Evolutionary conservation across 805 yeast genomes (phyloP), one percentile per base, ranked within the genome.

Genomic region (Yamadazyma tumulicola): DNA sequence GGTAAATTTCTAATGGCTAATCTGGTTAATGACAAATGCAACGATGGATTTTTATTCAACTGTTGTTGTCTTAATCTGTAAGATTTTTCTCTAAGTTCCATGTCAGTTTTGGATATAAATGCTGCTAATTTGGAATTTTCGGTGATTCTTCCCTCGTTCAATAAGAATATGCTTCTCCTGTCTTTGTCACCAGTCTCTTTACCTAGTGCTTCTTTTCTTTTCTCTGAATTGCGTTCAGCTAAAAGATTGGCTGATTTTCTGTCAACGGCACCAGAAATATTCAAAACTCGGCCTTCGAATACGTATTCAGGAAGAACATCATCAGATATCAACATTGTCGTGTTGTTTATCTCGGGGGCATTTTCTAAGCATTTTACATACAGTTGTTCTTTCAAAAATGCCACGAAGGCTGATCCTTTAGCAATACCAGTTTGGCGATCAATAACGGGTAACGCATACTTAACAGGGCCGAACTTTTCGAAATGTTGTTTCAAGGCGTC

Each of bases 1-100:
- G 98, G 98, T 33, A 93, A 62, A 56, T 93, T 93, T 64, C 98
- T 77, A 39, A 93, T 77, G 7, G 98, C 98, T 56, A 93, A 74
- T 67, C 98, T 79, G 1, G 97, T 91, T 62, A 91, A 66, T n/a
- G 96, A 86, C 40, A 93, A 66, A 69, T 91, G 97, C 52, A 93
- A 69, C 9, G 93, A 69, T 13, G 97, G 96, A 59, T 91, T 93
- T 49, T 85, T 85, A 56, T 83, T 81, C 51, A 93, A 74, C 65
- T 91, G 97, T 51, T 86, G 86, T 28, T 85, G 88, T 62, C 98
- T 77, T 53, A 86, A 67, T 46, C 81, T 74, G 60, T 78, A 87
- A 0, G 96, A 86, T 56, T 88, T 81, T 42, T 89, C 95, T 59
- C 98, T 77, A 31, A 91, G 63, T 51, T 85, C 94, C 68, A 88